A percentile compares a stretch with the other conserved stretches of the same genome.
Evolutionary conservation across 805 yeast species (phyloP).

Genomic region (Yamadazyma scolyti): DNA sequence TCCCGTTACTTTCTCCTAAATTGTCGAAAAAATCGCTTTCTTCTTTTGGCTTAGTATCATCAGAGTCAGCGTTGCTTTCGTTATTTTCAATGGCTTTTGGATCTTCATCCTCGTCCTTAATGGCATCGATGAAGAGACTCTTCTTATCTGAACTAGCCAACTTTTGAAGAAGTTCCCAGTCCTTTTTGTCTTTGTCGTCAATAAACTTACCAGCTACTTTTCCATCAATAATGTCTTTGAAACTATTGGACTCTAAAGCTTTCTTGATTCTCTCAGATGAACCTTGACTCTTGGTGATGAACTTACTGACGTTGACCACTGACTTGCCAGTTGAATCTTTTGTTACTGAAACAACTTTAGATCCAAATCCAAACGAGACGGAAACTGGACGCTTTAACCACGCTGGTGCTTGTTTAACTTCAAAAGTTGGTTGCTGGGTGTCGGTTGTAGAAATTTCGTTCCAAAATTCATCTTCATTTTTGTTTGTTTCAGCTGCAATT

Average conservation of each 20-base stretch:
- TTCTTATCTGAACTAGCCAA: constrained; percentile 49
- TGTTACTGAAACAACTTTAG: constrained; percentile 64
- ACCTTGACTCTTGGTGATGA: constrained; percentile 33
- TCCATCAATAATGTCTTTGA: constrained; percentile 50
- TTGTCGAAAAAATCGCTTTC: constrained; percentile 37
- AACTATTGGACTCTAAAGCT: constrained; percentile 58
- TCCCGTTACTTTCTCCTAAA: constrained; percentile 20
- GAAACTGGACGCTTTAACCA: constrained; percentile 79
- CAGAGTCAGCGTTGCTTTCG: constrained; percentile 5
- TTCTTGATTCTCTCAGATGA: constrained; percentile 42
- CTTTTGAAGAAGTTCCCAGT: constrained; percentile 62
- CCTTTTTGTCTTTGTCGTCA: constrained; percentile 45
- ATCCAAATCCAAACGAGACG: constrained; percentile 91
- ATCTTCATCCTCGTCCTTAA: constrained; percentile 14
- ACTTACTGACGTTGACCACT: constrained; percentile 39
- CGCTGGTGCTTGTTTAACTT: constrained; percentile 75
- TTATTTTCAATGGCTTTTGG: constrained; percentile 5
- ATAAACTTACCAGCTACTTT: constrained; percentile 39
- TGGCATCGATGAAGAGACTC: constrained; percentile 38
- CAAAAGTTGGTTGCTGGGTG: constrained; percentile 69
- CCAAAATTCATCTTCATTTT: constrained; percentile 78
- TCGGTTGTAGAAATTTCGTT: constrained; percentile 65
- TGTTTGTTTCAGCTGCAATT: constrained; percentile 37
- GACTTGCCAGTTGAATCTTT: constrained; percentile 40
- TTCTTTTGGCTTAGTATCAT: constrained; percentile 7